Conservation (phyloP, 306 rosid genomes). For the Cucurbita maxima region DNA sequence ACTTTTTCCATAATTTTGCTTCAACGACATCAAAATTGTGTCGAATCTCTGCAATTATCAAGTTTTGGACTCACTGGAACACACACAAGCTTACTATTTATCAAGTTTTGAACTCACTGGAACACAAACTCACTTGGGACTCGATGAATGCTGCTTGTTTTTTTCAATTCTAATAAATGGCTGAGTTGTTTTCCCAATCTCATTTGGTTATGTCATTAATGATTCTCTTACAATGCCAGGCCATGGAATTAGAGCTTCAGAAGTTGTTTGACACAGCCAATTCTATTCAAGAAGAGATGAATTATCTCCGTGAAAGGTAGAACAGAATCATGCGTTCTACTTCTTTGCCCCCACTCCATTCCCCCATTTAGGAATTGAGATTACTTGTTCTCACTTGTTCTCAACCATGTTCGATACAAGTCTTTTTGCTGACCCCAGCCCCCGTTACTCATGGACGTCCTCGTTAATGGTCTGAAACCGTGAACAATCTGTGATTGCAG, state of each 20-base stretch:
- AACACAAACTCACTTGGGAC: background rate
- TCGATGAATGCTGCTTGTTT: background rate
- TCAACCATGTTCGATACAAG: background rate
- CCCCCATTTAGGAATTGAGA: background rate
- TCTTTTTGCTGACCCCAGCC: background rate
- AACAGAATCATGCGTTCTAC: background rate
- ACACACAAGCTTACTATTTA: background rate
- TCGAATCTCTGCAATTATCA: background rate
- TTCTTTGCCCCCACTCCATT: background rate
- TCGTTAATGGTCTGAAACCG: background rate
- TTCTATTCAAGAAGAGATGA: conserved; percentile 82
- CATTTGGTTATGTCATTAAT: background rate
- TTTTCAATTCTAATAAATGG: background rate
- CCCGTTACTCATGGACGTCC: too few species aligned
- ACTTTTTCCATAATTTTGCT: background rate
- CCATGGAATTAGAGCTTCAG: conserved; percentile 73
- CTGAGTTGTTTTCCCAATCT: background rate
- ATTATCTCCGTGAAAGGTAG: conserved; percentile 68
- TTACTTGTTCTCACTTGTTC: background rate
- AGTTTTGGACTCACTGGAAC: background rate
- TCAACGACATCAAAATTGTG: background rate
- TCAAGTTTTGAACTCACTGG: background rate
- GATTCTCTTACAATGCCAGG: conserved; percentile 23
- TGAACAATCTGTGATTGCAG: conserved; percentile 18
- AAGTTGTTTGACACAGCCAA: conserved; percentile 50